Conservation (phyloP, 345 rosid genomes). For the Salix exigua region DNA sequence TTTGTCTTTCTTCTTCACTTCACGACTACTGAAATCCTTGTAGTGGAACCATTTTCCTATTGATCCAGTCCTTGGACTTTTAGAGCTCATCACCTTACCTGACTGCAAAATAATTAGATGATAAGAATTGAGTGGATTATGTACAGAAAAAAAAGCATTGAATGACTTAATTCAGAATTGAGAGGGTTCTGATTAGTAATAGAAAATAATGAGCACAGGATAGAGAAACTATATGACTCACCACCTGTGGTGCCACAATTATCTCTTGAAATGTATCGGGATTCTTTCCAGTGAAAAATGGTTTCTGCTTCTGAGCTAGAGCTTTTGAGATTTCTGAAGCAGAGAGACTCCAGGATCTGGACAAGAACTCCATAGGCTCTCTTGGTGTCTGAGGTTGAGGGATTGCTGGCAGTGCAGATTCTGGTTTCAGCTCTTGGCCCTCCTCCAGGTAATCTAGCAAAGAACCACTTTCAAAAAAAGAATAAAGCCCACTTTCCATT, state of each 20-base stretch:
- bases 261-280: constrained; percentile 35
- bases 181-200: background rate
- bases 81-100: constrained; percentile 48
- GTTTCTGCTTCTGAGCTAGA: constrained; percentile 68
- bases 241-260: constrained; percentile 44
- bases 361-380: constrained; percentile 91
- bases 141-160: background rate
- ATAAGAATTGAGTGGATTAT: background rate
- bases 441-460: constrained; percentile 53
- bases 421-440: constrained; percentile 40
- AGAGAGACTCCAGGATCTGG: constrained; percentile 91
- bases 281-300: constrained; percentile 27
- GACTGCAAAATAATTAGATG: constrained; percentile 31
- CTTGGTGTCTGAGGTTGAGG: constrained; percentile 78
- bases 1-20: constrained; percentile 70
- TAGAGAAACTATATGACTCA: constrained; percentile 6
- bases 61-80: constrained; percentile 49
- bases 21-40: constrained; percentile 40
- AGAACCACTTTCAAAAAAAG: constrained; percentile 41
- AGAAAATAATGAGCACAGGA: background rate
- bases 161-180: background rate
- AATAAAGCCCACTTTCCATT: constrained; percentile 56
- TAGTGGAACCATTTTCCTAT: constrained; percentile 85
- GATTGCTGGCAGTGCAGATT: constrained; percentile 43
- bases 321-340: constrained; percentile 91